Conservation (phyloP, 768 basidiomycete species). For the Boletus vermiculosoides region DNA sequence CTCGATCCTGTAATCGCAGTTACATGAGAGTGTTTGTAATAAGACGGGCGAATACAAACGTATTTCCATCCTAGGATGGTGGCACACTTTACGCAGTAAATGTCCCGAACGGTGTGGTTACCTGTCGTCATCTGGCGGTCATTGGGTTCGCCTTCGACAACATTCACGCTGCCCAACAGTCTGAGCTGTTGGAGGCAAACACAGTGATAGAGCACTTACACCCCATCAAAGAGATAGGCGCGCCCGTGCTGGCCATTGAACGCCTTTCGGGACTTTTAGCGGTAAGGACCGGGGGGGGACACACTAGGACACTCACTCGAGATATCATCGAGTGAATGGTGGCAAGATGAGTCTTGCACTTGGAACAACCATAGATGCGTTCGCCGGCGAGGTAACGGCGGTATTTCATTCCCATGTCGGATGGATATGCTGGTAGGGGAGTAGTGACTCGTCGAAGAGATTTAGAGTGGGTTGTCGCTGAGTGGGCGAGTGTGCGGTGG, state of each 20-base stretch:
- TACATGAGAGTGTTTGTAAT: not conserved
- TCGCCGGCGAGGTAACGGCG: slow-evolving; percentile 82
- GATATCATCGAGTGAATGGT: slow-evolving; percentile 91
- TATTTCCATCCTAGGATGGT: slow-evolving; percentile 97
- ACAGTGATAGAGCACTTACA: slow-evolving; percentile 55
- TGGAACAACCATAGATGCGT: slow-evolving; percentile 85
- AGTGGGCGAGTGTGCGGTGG: not conserved
- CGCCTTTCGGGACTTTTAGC: slow-evolving; percentile 52
- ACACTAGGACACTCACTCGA: slow-evolving; percentile 50
- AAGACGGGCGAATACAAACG: slow-evolving; percentile 40
- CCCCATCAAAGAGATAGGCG: slow-evolving; percentile 90
- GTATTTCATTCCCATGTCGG: slow-evolving; percentile 84
- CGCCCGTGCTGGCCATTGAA: slow-evolving; percentile 97
- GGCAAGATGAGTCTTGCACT: slow-evolving; percentile 87
- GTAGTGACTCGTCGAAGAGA: not conserved
- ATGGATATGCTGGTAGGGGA: not conserved
- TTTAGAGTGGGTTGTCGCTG: slow-evolving; percentile 3
- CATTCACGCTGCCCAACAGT: slow-evolving; percentile 68
- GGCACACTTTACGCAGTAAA: slow-evolving; percentile 89
- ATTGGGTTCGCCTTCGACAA: slow-evolving; percentile 83
- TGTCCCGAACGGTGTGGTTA: slow-evolving; percentile 93
- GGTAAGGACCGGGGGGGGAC: not conserved
- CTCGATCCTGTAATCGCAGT: slow-evolving; percentile 67
- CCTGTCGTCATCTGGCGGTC: slow-evolving; percentile 98
- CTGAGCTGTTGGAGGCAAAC: slow-evolving; percentile 12